Percentiles rank a stretch among this genome's conserved stretches.
Conservation (phyloP, 2,329 filamentous ascomycete species). For the Pseudogymnoascus sp. region DNA sequence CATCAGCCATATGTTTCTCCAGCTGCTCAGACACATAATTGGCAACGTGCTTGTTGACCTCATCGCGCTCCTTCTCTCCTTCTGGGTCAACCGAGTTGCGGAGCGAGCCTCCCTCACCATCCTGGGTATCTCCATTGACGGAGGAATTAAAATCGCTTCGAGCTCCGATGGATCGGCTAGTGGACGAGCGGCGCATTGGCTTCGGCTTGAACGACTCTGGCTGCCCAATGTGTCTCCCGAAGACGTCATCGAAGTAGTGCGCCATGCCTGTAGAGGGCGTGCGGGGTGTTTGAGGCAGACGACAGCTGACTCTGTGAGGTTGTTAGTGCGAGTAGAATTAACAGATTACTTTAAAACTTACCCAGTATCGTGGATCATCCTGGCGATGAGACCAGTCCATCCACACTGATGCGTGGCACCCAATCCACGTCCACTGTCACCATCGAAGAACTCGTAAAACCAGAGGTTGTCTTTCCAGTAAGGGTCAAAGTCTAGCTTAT, state of each 20-base stretch:
- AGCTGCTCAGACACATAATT: constrained; percentile 78
- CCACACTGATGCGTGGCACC: constrained; percentile 92
- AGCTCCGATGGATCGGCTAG: constrained; percentile 72
- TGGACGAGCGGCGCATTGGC: constrained; percentile 66
- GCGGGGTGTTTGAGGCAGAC: constrained; percentile 85
- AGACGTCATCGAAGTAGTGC: constrained; percentile 93
- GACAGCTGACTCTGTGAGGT: constrained; percentile 64
- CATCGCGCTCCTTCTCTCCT: constrained; percentile 39
- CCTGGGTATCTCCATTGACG: constrained; percentile 40
- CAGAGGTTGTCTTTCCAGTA: constrained; percentile 90
- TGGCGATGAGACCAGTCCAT: constrained; percentile 91
- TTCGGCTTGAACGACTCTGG: constrained; percentile 34
- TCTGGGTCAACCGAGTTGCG: constrained; percentile 44
- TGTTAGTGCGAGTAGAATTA: constrained; percentile 33
- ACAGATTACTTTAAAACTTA: constrained; percentile 39
- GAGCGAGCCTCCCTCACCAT: constrained; percentile 33
- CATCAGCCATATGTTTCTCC: constrained; percentile 56
- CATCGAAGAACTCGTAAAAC: constrained; percentile 98
- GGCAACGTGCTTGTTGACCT: constrained; percentile 65
- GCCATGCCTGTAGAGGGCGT: constrained; percentile 76
- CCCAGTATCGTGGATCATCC: constrained; percentile 97
- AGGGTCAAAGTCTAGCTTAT: constrained; percentile 82
- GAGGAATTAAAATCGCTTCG: constrained; percentile 67
- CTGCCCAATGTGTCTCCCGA: constrained; percentile 48
- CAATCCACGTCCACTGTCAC: constrained; percentile 78